Conservation (phyloP, 768 basidiomycete species). For the Pulveroboletus sp. region DNA sequence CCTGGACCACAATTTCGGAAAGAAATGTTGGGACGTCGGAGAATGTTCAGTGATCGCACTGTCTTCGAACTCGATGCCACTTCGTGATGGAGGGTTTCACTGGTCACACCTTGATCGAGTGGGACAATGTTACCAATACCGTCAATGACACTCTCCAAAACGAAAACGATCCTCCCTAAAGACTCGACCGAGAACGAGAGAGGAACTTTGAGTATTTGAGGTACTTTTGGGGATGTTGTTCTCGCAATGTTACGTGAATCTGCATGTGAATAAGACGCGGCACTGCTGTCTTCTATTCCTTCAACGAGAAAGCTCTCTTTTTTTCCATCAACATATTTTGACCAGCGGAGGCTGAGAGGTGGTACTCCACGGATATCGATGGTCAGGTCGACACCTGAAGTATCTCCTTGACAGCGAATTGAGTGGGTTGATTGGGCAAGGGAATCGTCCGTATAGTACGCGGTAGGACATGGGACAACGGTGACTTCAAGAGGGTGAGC, state of each 20-base stretch:
- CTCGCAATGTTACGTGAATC: conserved; percentile 22
- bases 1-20: conserved; percentile 75
- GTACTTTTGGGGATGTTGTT: conserved; percentile 25
- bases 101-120: conserved; percentile 34
- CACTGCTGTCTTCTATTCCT: conserved; percentile 66
- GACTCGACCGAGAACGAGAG: conserved; percentile 58
- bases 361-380: conserved; percentile 72
- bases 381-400: conserved; percentile 48
- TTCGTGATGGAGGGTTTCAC: conserved; percentile 18
- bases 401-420: conserved; percentile 66
- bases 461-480: conserved; percentile 79
- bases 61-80: conserved; percentile 39
- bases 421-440: conserved; percentile 36
- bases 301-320: conserved; percentile 75
- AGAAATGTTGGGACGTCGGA: conserved; percentile 65
- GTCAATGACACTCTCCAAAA: conserved; percentile 80
- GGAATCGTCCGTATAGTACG: conserved; percentile 49
- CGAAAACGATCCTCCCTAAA: conserved; percentile 66
- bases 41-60: conserved; percentile 60
- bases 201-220: conserved; percentile 64
- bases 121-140: conserved; percentile 71
- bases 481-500: conserved; percentile 56
- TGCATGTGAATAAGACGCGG: conserved; percentile 28
- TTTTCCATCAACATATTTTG: conserved; percentile 59
- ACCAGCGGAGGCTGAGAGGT: conserved; percentile 74